Percentiles rank a stretch among this genome's conserved stretches.
Evolutionary conservation across 129 eudicot genomes (phyloP).

Genomic region (Chrysanthemum lavandulifolium): DNA sequence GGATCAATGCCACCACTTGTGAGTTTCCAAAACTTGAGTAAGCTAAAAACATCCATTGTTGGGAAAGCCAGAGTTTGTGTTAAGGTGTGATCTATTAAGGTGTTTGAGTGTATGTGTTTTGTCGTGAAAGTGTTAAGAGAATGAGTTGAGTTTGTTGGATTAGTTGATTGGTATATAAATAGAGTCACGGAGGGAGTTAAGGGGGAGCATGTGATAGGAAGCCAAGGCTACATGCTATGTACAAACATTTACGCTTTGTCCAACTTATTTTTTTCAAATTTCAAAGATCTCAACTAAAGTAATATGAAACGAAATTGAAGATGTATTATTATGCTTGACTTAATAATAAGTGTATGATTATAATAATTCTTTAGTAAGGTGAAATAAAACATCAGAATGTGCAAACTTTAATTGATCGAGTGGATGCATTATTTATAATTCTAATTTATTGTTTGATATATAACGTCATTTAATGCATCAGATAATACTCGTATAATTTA

Average conservation of each 20-base stretch:
- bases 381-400: background rate
- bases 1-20: constrained; percentile 26
- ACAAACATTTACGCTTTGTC: constrained; percentile 31
- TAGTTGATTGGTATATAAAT: constrained; percentile 18
- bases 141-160: background rate
- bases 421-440: too few relatives aligned
- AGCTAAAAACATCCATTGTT: constrained; percentile 52
- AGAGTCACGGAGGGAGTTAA: constrained; percentile 11
- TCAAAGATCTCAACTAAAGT: constrained; percentile 1
- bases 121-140: too few relatives aligned
- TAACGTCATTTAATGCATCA: too few relatives aligned
- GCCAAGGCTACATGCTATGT: constrained; percentile 35
- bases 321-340: background rate
- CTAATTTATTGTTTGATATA: too few relatives aligned
- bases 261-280: constrained; percentile 10
- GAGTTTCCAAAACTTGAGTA: constrained; percentile 70
- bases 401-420: too few relatives aligned
- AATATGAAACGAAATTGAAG: background rate
- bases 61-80: constrained; percentile 42
- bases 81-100: background rate
- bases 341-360: background rate
- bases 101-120: too few relatives aligned
- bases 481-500: too few relatives aligned
- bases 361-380: too few relatives aligned
- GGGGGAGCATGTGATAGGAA: constrained; percentile 28